These are phyloP conservation scores for Aspergillus niger DNA, from an alignment of 2,329 filamentous ascomycete genomes.

Conservation along the genomic window DNA sequence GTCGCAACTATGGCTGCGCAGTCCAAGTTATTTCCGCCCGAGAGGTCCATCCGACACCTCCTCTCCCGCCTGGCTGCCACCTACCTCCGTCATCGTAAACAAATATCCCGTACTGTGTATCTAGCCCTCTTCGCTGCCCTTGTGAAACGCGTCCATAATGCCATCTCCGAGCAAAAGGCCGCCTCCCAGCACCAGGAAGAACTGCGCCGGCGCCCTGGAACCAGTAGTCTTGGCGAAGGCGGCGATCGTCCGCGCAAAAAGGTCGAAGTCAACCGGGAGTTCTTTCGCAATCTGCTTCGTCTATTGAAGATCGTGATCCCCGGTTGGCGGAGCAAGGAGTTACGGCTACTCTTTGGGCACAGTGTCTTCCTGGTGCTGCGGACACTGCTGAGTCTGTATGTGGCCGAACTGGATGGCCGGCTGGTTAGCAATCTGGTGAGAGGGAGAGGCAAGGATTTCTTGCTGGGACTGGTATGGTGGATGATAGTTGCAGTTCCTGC, in stretches of 20 bases:
- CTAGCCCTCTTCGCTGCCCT: slow-evolving; percentile 78
- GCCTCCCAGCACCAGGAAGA: slow-evolving; percentile 70
- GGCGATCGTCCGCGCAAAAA: slow-evolving; percentile 62
- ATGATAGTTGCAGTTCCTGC: slow-evolving; percentile 96
- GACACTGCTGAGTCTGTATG: slow-evolving; percentile 91
- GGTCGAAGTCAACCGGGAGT: slow-evolving; percentile 89
- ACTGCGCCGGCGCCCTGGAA: slow-evolving; percentile 56
- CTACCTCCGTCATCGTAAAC: slow-evolving; percentile 77
- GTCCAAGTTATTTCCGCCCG: slow-evolving; percentile 69
- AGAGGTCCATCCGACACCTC: slow-evolving; percentile 66
- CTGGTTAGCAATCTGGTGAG: slow-evolving; percentile 90
- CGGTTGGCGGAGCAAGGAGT: slow-evolving; percentile 84
- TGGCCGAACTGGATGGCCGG: slow-evolving; percentile 91
- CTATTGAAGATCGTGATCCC: slow-evolving; percentile 87
- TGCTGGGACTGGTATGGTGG: slow-evolving; percentile 92
- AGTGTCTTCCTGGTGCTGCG: slow-evolving; percentile 88
- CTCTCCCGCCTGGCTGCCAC: slow-evolving; percentile 68
- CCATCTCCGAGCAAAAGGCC: slow-evolving; percentile 89
- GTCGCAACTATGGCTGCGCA: slow-evolving; percentile 65
- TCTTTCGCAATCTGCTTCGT: slow-evolving; percentile 73
- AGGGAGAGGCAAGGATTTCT: slow-evolving; percentile 86
- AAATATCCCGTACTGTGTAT: slow-evolving; percentile 82
- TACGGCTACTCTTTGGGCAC: slow-evolving; percentile 82
- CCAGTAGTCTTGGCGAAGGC: slow-evolving; percentile 38
- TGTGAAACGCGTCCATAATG: slow-evolving; percentile 83